Evolutionary conservation across 2,329 filamentous ascomycete genomes (phyloP).

Genomic region (Exophiala aquamarina): DNA sequence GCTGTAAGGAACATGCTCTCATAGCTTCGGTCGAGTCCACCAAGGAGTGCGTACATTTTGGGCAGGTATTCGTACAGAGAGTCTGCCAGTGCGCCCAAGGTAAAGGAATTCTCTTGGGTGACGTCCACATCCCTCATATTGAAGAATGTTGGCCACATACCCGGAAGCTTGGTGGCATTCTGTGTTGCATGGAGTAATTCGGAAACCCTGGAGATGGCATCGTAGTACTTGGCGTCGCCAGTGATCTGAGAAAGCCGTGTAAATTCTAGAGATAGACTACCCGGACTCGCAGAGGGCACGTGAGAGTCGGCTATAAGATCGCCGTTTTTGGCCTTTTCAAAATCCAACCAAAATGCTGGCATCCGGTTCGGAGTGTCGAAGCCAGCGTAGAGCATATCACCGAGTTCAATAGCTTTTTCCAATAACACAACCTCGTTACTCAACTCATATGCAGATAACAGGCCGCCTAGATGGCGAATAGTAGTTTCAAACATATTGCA

Average conservation of each 20-base stretch:
- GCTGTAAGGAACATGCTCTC: conserved; percentile 57
- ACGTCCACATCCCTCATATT: conserved; percentile 49
- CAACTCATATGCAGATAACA: conserved; percentile 55
- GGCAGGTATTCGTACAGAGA: conserved; percentile 31
- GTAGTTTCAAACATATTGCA: conserved; percentile 52
- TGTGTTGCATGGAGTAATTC: conserved; percentile 56
- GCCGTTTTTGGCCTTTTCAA: conserved; percentile 23
- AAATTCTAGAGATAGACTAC: conserved; percentile 42
- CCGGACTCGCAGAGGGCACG: conserved; percentile 34
- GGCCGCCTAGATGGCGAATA: conserved; percentile 55
- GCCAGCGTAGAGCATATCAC: conserved; percentile 53
- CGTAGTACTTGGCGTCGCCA: conserved; percentile 60
- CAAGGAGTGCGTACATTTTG: conserved; percentile 38
- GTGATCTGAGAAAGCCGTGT: conserved; percentile 63
- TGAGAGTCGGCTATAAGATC: conserved; percentile 1
- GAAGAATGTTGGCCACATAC: conserved; percentile 61
- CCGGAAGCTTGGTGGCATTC: conserved; percentile 55
- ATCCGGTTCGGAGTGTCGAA: conserved; percentile 34
- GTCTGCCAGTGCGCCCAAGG: conserved; percentile 15
- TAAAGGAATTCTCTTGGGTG: conserved; percentile 43
- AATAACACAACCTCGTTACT: conserved; percentile 49
- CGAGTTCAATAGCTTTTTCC: conserved; percentile 54
- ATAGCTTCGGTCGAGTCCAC: conserved; percentile 47
- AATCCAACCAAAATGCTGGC: conserved; percentile 33
- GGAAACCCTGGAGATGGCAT: conserved; percentile 59